Base-by-base conservation (phyloP, 1,139 yeast genomes). In the Saccharomyces hybrid region DNA sequence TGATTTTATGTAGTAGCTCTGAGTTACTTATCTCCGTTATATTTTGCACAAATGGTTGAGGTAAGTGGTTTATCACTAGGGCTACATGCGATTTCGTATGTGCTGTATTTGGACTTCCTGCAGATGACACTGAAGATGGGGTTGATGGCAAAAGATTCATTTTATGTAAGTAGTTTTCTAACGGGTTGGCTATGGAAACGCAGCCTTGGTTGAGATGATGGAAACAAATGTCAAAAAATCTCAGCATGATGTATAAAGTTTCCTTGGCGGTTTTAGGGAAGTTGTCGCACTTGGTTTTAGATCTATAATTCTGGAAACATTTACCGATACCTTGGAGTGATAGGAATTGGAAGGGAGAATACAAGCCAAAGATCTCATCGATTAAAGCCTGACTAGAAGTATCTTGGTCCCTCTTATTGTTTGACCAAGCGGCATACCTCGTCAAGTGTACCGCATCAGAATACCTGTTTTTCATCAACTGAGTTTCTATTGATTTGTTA, bases 251-350 rank as follows among this genome's bases (percentile, higher is more conserved):
- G 54, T 67, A 69, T 6, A 69, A 50, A 7, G 67, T 64, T 46
- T 67, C 69, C 49, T 68, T 69, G 2, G 55, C 50, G 1, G 42
- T 38, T 38, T 9, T 13, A 44, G 52, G 9, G 26, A 8, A 47
- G 52, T 53, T 51, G 51, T 56, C 53, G 52, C 53, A 34, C 55
- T 49, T 32, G 57, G 56, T 28, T 53, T 57, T 34, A 57, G 51
- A 31, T 50, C 58, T 48, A 31, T 53, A 41, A 42, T 54, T 49
- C 2, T 41, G 49, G 9, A 47, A 44, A 46, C 62, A 57, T 41
- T 55, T 56, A 32, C 70, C 70, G 13, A 68, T 61, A 31, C 70
- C 69, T 54, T 63, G 57, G 16, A 66, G 57, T 0, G 70, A 67
- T 27, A 65, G 54, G 11, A 61, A 56, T 46, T 63, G 63, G 38